Evolutionary conservation across 306 rosid species (phyloP).

Genomic region (Sindora glabra): DNA sequence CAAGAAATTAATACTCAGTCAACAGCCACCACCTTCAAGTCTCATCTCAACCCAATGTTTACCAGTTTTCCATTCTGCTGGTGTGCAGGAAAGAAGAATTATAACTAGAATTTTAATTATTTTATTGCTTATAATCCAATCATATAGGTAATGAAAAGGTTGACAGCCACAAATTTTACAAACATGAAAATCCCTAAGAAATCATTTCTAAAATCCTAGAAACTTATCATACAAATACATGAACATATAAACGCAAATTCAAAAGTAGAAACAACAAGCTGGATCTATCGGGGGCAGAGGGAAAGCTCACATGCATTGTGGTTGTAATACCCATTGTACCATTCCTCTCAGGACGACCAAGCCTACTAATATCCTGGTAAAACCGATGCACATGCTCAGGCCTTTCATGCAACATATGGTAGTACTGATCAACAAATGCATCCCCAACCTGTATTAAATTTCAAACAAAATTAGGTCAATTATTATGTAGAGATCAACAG

Average conservation of each 20-base stretch:
- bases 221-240: not conserved
- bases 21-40: not conserved
- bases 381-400: conserved; percentile 77
- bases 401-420: conserved; percentile 71
- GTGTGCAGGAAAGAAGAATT: not conserved
- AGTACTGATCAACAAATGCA: conserved; percentile 85
- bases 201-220: not conserved
- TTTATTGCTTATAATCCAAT: not conserved
- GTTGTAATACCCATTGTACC: conserved; percentile 67
- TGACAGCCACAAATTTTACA: not conserved
- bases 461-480: conserved; percentile 4
- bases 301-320: conserved; percentile 61
- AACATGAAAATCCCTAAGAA: not conserved
- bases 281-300: not conserved
- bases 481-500: not conserved
- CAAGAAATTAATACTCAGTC: not conserved
- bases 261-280: not conserved
- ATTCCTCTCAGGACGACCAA: conserved; percentile 61
- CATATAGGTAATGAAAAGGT: not conserved
- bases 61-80: not conserved
- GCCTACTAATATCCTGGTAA: conserved; percentile 74
- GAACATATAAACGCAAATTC: not conserved
- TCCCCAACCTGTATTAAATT: conserved; percentile 57
- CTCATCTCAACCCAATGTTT: not conserved
- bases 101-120: not conserved